Evolutionary conservation across 495 filamentous ascomycete species (phyloP).

Genomic region (Chaetomium fimeti): DNA sequence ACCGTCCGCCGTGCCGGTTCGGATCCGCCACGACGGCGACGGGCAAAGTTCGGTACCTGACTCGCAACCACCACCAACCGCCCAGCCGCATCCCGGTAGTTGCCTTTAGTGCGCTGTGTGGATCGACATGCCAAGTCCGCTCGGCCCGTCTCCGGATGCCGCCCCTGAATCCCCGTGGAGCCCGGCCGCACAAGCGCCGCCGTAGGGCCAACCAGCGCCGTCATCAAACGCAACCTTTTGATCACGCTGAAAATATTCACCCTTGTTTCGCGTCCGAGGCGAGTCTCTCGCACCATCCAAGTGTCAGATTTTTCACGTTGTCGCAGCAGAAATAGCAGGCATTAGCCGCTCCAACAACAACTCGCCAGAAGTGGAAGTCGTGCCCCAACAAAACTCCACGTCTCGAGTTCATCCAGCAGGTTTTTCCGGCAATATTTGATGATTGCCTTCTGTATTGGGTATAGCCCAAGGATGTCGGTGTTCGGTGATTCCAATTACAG

Average conservation of each 20-base stretch:
- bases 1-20: neutral
- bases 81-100: conserved; percentile 13
- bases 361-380: neutral
- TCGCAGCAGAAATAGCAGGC: neutral
- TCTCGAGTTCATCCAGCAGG: neutral
- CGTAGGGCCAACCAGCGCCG: conserved; percentile 6
- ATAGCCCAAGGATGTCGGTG: neutral
- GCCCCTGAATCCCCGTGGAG: conserved; percentile 11
- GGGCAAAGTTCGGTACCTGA: conserved; percentile 9
- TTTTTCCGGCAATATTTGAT: neutral
- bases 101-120: neutral
- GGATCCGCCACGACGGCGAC: conserved; percentile 2
- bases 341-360: neutral
- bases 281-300: neutral
- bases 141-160: conserved; percentile 19
- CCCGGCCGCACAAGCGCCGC: neutral
- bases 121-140: conserved; percentile 12
- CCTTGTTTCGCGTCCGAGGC: neutral
- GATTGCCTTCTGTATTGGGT: neutral
- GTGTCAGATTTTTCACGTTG: neutral
- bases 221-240: neutral
- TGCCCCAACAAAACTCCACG: neutral
- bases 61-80: neutral
- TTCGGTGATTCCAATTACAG: neutral
- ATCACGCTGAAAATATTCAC: neutral